Conservation (phyloP, 2,329 filamentous ascomycete species). For the Penicillium hesseltinei region DNA sequence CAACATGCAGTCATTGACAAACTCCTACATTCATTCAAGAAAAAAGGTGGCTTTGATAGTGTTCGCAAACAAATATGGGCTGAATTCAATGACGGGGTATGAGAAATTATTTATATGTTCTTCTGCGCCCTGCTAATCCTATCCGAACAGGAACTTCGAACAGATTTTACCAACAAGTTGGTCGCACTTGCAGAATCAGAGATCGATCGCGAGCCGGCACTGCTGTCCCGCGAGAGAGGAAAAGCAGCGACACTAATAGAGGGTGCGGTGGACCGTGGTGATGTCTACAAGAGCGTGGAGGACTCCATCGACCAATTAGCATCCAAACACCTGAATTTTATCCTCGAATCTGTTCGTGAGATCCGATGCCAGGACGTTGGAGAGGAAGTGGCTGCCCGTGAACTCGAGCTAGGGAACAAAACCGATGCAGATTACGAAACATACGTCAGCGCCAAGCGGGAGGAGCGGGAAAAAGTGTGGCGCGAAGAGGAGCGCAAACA, state of each 20-base stretch:
- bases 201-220: conserved; percentile 61
- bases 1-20: conserved; percentile 61
- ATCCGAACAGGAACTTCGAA: conserved; percentile 50
- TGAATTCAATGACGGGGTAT: conserved; percentile 56
- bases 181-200: conserved; percentile 58
- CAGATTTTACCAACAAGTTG: conserved; percentile 52
- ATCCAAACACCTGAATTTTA: conserved; percentile 53
- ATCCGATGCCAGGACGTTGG: conserved; percentile 59
- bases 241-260: conserved; percentile 63
- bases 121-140: conserved; percentile 9
- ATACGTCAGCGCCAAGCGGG: conserved; percentile 52
- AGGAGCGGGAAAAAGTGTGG: conserved; percentile 51
- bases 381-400: conserved; percentile 54
- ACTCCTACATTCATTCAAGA: conserved; percentile 63
- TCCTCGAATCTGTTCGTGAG: conserved; percentile 55
- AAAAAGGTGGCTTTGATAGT: conserved; percentile 64
- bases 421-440: conserved; percentile 60
- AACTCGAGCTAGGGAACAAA: conserved; percentile 56
- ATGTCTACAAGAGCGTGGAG: conserved; percentile 60
- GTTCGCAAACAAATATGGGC: conserved; percentile 61
- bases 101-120: conserved; percentile 17
- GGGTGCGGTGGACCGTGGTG: conserved; percentile 62
- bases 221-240: conserved; percentile 60
- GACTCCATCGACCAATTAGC: conserved; percentile 55
- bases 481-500: conserved; percentile 53